Base-by-base conservation (phyloP, 1,284 basidiomycete species). In the Ceratobasidium sp. region DNA sequence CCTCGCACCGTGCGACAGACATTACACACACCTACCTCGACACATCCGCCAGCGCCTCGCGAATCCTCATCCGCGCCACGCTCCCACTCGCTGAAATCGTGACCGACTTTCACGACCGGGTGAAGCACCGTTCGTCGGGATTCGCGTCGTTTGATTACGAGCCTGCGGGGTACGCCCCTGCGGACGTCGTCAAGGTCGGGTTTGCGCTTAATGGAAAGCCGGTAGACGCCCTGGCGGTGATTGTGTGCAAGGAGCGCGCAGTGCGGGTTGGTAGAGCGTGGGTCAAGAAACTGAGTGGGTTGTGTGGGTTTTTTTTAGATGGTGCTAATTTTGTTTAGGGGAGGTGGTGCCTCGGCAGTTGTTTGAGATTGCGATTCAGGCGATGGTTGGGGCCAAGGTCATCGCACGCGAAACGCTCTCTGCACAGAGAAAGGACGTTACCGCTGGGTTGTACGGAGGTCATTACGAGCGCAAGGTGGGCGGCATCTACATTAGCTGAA, bases 101-200 rank as follows among this genome's bases (percentile, higher is more conserved):
- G 5, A 93, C 92, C 1, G 89, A 93, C 78, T 98, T 98, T 78
- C 97, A 96, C 77, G 92, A 95, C 75, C 88, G 91, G 74, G 83
- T 98, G 68, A 98, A 98, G 80, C 89, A 90, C 78, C 84, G 89
- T 53, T 94, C 92, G 75, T 95, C 93, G 2, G 94, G 94, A 25
- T 96, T 94, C 77, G 94, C 94, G 8, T 93, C 91, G 75, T 95
- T 96, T 76, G 94, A 96, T 76, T 98, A 97, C 74, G 94, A 97
- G 77, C 91, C 95, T 78, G 93, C 88, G 3, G 94, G 93, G 0
- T 97, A 96, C 78, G 84, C 86, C 75, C 78, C 81, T 71, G 92
- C 89, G 73, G 86, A 94, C 76, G 81, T 96, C 42, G 87, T 87
- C 70, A 95, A 95, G 85, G 92, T 92, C 71, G 67, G 79, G 43